phyloP scores from a whole-genome alignment of 306 rosid species.

The Echinosophora koreensis region DNA sequence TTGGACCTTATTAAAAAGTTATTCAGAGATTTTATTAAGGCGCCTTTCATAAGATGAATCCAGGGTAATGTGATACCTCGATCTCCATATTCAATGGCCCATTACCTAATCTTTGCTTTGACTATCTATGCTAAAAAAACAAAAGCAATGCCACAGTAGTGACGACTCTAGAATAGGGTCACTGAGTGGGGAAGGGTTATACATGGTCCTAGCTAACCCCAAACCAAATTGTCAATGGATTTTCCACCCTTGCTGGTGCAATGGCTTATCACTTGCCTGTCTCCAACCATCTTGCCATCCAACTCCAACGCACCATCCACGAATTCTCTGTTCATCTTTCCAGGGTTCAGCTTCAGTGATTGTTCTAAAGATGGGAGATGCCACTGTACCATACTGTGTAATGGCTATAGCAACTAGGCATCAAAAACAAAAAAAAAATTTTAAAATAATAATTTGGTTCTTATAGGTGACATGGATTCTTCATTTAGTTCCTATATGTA shows the following conservation, averaged over 20 bases:
- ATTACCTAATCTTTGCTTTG: not conserved
- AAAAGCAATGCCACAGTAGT: constrained; percentile 2
- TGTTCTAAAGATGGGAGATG: not conserved
- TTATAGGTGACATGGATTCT: too few relatives aligned
- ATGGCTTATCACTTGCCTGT: not conserved
- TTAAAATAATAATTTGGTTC: too few relatives aligned
- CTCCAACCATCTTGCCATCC: not conserved
- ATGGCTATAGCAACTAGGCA: not conserved
- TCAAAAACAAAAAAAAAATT: too few relatives aligned
- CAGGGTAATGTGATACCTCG: too few relatives aligned
- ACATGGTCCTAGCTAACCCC: not conserved
- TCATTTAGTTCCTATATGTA: too few relatives aligned
- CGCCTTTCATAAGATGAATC: too few relatives aligned
- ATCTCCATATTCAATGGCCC: not conserved
- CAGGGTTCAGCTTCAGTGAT: not conserved
- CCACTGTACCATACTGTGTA: not conserved
- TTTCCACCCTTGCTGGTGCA: not conserved
- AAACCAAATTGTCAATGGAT: not conserved
- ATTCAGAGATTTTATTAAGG: too few relatives aligned
- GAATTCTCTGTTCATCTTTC: not conserved
- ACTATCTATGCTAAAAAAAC: not conserved
- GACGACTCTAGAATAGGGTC: constrained; percentile 12
- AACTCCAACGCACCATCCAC: not conserved
- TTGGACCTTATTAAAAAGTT: too few relatives aligned
- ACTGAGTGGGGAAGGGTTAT: not conserved